Conservation (phyloP, 202 grass and related monocot genomes). For the Bolboschoenoplectus hybrid region DNA sequence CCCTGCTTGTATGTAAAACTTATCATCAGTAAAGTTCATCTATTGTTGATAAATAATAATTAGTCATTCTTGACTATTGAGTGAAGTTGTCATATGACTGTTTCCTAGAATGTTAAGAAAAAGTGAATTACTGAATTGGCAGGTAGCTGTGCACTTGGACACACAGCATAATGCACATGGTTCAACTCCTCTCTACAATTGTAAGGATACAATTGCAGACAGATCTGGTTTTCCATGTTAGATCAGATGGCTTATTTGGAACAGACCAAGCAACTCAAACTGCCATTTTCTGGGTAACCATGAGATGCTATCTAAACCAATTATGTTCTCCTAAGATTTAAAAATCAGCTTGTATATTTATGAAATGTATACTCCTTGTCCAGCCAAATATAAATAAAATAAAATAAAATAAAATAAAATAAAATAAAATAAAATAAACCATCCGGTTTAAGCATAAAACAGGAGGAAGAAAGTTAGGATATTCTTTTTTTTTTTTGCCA, state of each 20-base stretch:
- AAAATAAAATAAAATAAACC: neutral
- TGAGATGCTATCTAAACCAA: neutral
- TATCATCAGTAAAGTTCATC: slow-evolving; percentile 14
- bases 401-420: neutral
- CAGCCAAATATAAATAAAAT: neutral
- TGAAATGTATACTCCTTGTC: neutral
- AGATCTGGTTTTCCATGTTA: neutral
- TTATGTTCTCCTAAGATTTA: neutral
- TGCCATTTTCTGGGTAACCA: neutral
- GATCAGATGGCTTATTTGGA: neutral
- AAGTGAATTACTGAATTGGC: neutral
- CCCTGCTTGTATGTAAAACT: slow-evolving; percentile 48
- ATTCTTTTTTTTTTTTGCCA: too few relatives aligned
- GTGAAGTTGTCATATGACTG: neutral
- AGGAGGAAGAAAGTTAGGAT: neutral
- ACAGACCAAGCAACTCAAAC: neutral
- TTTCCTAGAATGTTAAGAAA: neutral
- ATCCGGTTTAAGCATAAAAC: neutral
- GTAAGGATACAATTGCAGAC: neutral
- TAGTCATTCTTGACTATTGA: neutral
- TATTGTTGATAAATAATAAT: neutral
- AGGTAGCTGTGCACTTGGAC: neutral
- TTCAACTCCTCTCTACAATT: slow-evolving; percentile 1
- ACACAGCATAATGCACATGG: neutral
- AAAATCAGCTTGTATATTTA: neutral